Conservation (phyloP, 768 basidiomycete genomes). For the Tricholoma bakamatsutake region DNA sequence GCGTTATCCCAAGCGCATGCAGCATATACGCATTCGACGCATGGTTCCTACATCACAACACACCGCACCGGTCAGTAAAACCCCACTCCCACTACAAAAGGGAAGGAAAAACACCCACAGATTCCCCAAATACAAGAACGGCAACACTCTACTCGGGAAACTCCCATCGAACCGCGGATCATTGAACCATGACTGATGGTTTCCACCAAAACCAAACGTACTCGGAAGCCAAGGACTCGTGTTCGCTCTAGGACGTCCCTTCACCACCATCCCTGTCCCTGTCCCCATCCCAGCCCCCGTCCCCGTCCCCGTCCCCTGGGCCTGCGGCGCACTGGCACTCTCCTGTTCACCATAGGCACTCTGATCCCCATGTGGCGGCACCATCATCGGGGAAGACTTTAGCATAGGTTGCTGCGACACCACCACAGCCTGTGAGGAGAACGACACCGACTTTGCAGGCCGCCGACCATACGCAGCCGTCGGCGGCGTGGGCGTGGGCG, state of each 20-base stretch:
- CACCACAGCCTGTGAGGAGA: slow-evolving; percentile 14
- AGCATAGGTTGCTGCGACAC: not conserved
- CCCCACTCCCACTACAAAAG: not conserved
- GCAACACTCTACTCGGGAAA: slow-evolving; percentile 89
- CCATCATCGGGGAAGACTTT: slow-evolving; percentile 17
- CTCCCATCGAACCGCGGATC: slow-evolving; percentile 91
- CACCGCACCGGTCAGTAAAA: not conserved
- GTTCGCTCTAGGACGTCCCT: slow-evolving; percentile 60
- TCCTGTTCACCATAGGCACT: not conserved
- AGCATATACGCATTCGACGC: slow-evolving; percentile 95
- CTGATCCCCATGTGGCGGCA: slow-evolving; percentile 17
- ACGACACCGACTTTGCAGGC: slow-evolving; percentile 46
- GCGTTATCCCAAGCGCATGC: slow-evolving; percentile 91
- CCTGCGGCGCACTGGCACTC: not conserved
- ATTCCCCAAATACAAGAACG: slow-evolving; percentile 92
- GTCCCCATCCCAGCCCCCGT: not conserved
- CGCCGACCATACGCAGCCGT: slow-evolving; percentile 28
- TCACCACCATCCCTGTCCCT: slow-evolving; percentile 13
- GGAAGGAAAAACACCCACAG: slow-evolving; percentile 50
- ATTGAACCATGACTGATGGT: slow-evolving; percentile 93
- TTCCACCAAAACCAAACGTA: slow-evolving; percentile 50
- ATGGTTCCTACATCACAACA: slow-evolving; percentile 59
- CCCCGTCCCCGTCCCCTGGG: not conserved
- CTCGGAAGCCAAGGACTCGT: slow-evolving; percentile 63
- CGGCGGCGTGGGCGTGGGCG: no score